phyloP scores from a whole-genome alignment of 2,329 filamentous ascomycete genomes.

The Curvularia lunata region DNA sequence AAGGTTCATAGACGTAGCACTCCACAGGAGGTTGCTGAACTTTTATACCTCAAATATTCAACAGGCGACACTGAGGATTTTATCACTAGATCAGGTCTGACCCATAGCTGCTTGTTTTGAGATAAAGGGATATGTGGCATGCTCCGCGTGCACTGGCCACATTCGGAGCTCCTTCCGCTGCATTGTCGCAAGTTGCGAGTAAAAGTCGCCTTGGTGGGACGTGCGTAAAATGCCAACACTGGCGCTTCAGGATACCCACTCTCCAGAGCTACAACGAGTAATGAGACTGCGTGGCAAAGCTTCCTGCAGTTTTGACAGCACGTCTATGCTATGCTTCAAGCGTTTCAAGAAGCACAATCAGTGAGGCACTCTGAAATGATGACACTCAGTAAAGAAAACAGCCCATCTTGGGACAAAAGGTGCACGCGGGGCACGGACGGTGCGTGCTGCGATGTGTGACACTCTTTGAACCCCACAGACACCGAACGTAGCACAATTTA shows the following conservation, averaged over 20 bases:
- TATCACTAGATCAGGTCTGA: neutral
- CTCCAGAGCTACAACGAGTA: neutral
- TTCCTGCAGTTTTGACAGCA: neutral
- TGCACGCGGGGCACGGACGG: no score
- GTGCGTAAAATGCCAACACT: neutral
- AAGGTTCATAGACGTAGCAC: neutral
- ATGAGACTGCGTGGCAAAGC: neutral
- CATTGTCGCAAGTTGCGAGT: constrained; percentile 4
- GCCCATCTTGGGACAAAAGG: no score
- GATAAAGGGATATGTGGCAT: constrained; percentile 2
- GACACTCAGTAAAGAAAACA: neutral
- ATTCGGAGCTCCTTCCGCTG: neutral
- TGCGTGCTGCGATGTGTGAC: no score
- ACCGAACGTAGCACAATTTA: constrained; percentile 2
- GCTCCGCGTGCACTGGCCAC: constrained; percentile 7
- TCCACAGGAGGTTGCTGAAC: neutral
- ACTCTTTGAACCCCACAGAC: constrained; percentile 1
- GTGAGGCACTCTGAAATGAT: neutral
- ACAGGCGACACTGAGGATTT: neutral
- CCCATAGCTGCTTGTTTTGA: constrained; percentile 3
- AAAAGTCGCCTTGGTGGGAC: neutral
- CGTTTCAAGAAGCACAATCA: neutral
- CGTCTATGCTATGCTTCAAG: neutral
- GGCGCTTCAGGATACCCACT: neutral
- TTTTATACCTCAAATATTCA: neutral